These are phyloP conservation scores for Chalara sp. DNA, from an alignment of 2,329 filamentous ascomycete genomes.

Conservation along the genomic window DNA sequence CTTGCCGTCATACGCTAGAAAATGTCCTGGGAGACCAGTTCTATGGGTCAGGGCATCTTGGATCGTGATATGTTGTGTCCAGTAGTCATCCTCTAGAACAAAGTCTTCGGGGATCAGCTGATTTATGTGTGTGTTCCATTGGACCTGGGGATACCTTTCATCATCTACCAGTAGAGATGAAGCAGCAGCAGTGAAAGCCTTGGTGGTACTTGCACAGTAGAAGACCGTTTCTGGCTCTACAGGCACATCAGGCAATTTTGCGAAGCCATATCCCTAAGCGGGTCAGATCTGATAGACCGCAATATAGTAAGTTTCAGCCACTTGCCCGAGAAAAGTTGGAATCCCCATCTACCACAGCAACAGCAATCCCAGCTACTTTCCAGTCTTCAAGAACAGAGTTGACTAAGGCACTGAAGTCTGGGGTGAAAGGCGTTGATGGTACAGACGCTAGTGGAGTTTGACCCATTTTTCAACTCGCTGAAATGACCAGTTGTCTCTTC, in stretches of 20 bases:
- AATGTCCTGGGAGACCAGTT: not conserved
- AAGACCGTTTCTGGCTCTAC: conserved; percentile 43
- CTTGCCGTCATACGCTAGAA: not conserved
- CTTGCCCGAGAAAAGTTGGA: conserved; percentile 32
- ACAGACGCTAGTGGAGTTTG: too few species aligned
- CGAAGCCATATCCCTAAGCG: conserved; percentile 30
- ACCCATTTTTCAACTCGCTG: too few species aligned
- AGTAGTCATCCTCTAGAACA: not conserved
- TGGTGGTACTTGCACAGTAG: conserved; percentile 47
- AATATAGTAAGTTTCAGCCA: not conserved
- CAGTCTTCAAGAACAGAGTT: conserved; percentile 1
- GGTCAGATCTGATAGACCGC: not conserved
- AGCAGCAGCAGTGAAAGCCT: conserved; percentile 43
- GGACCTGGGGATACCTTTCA: conserved; percentile 14
- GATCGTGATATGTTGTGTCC: not conserved
- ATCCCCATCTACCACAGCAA: conserved; percentile 39
- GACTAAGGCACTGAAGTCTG: too few species aligned
- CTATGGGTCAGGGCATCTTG: not conserved
- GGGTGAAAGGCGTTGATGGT: too few species aligned
- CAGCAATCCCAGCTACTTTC: conserved; percentile 38
- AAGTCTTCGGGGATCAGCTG: not conserved
- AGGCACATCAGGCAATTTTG: conserved; percentile 27
- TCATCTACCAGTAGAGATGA: conserved; percentile 42
- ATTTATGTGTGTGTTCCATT: not conserved
- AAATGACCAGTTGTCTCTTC: too few species aligned